Conservation (phyloP, 202 grass and related monocot genomes). For the Panicum hallii region DNA sequence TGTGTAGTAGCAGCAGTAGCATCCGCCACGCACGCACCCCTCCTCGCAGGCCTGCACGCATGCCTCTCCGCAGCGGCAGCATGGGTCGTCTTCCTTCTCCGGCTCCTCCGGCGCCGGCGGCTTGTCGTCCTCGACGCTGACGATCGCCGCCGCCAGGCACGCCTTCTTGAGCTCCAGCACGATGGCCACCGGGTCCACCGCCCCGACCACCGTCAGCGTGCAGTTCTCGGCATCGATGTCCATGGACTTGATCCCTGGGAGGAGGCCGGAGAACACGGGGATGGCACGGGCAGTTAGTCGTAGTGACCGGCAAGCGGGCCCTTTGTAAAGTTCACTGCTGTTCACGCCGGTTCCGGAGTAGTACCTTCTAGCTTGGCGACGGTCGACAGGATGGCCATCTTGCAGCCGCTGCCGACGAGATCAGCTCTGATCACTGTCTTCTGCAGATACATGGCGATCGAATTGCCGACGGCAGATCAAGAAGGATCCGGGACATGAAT, state of each 20-base stretch:
- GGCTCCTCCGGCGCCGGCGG: conserved; percentile 2
- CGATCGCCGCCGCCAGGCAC: conserved; percentile 17
- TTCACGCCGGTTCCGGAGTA: neutral
- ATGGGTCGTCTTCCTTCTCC: neutral
- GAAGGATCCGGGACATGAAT: neutral
- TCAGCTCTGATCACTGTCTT: conserved; percentile 54
- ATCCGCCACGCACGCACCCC: neutral
- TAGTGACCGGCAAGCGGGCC: neutral
- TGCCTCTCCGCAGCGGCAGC: neutral
- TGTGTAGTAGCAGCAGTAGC: conserved; percentile 28
- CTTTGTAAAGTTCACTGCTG: neutral
- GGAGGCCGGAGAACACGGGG: neutral
- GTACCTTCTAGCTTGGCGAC: conserved; percentile 44
- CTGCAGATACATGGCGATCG: neutral
- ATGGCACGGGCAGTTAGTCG: neutral
- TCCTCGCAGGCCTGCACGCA: neutral
- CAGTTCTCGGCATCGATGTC: conserved; percentile 48
- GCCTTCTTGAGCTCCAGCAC: conserved; percentile 42
- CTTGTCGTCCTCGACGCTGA: conserved; percentile 44
- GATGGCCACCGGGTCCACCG: conserved; percentile 47
- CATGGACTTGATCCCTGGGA: conserved; percentile 52
- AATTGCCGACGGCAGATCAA: neutral
- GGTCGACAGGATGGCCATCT: conserved; percentile 13
- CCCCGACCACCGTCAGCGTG: conserved; percentile 52
- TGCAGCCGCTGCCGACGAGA: conserved; percentile 32